A percentile compares a stretch with the other conserved stretches of the same genome.
phyloP scores from a whole-genome alignment of 2,329 filamentous ascomycete genomes.

The Nemania bipapillata region DNA sequence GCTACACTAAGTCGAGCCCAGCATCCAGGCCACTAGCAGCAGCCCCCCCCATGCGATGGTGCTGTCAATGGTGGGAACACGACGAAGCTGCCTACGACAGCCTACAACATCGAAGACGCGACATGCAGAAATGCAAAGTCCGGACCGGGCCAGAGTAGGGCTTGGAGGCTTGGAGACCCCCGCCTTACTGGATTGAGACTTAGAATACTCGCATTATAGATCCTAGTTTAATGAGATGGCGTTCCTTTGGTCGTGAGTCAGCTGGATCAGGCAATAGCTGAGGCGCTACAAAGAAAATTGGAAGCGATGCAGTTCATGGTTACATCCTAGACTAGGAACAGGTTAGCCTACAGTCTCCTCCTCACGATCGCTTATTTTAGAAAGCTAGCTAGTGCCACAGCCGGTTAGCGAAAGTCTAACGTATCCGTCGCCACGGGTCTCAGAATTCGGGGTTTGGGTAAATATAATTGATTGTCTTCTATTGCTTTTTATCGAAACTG shows the following conservation, averaged over 20 bases:
- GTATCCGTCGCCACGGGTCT: not conserved
- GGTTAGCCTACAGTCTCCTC: no score
- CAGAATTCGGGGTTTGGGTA: not conserved
- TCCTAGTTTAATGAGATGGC: conserved; percentile 32
- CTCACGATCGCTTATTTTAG: not conserved
- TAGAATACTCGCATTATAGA: conserved; percentile 11
- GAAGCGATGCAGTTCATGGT: conserved; percentile 7
- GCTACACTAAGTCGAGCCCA: not conserved
- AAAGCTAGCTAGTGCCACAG: not conserved
- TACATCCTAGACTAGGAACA: not conserved
- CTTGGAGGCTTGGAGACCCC: not conserved
- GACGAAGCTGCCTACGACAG: not conserved
- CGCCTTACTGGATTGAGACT: conserved; percentile 18
- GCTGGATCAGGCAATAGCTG: conserved; percentile 10
- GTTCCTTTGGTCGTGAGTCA: conserved; percentile 11
- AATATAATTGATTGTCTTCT: not conserved
- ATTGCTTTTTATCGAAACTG: not conserved
- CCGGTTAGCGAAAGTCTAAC: not conserved
- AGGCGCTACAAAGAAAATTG: not conserved
- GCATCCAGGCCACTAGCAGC: not conserved
- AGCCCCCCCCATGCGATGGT: not conserved
- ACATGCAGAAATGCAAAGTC: conserved; percentile 6
- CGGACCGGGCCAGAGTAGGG: conserved; percentile 12
- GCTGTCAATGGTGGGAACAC: not conserved
- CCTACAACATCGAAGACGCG: conserved; percentile 16